phyloP scores from a whole-genome alignment of 1,284 basidiomycete genomes.

The Anthracocystis panici-leucophaei region DNA sequence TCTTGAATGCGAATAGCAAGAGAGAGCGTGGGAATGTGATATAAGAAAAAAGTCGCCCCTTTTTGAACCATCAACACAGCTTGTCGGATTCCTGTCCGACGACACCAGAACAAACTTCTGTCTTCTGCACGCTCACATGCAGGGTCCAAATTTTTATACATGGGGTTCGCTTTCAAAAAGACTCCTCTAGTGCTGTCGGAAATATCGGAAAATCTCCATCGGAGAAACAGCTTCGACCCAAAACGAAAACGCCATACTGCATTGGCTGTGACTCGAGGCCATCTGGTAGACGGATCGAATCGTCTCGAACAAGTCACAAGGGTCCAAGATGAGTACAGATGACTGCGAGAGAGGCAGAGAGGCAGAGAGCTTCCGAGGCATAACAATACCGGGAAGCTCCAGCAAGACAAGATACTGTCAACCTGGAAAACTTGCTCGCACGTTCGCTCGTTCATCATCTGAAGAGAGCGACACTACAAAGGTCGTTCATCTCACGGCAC shows the following conservation, averaged over 20 bases:
- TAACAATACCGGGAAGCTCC: too few relatives aligned
- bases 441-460: too few relatives aligned
- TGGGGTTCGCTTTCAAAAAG: too few relatives aligned
- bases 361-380: too few relatives aligned
- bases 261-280: too few relatives aligned
- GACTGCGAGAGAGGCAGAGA: too few relatives aligned
- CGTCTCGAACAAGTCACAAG: not conserved
- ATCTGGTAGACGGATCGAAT: not conserved
- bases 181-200: slow-evolving; percentile 26
- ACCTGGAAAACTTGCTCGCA: too few relatives aligned
- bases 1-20: not conserved
- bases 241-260: not conserved
- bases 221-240: slow-evolving; percentile 14
- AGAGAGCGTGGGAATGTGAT: not conserved
- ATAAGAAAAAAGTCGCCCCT: not conserved
- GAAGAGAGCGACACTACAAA: too few relatives aligned
- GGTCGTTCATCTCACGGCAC: too few relatives aligned
- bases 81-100: not conserved
- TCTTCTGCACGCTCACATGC: not conserved
- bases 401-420: too few relatives aligned
- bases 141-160: not conserved
- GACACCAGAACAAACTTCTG: not conserved
- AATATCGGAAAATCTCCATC: slow-evolving; percentile 24
- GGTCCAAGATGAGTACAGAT: not conserved
- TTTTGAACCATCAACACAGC: not conserved